phyloP scores from a whole-genome alignment of 2,329 filamentous ascomycete species.

The Byssochlamys sp. region DNA sequence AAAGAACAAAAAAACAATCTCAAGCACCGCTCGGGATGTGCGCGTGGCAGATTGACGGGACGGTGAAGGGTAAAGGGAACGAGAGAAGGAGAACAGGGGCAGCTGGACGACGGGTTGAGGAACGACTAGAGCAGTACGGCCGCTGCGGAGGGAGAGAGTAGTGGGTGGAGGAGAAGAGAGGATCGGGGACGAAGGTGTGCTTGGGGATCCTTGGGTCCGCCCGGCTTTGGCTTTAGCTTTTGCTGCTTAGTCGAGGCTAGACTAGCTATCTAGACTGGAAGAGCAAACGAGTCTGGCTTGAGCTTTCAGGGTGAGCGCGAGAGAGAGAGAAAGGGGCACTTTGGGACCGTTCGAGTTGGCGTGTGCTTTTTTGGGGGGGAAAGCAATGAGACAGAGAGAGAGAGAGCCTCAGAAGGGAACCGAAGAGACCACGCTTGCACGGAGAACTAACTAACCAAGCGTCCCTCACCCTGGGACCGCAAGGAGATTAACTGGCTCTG shows the following conservation, averaged over 20 bases:
- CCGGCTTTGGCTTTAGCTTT: background rate
- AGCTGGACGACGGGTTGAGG: background rate
- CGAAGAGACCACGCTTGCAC: background rate
- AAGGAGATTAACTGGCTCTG: background rate
- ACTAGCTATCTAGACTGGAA: no score
- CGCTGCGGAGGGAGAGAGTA: background rate
- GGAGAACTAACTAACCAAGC: background rate
- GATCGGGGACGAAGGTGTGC: background rate
- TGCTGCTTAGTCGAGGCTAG: no score
- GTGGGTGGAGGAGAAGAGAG: background rate
- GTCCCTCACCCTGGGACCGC: background rate
- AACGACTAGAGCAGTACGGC: background rate
- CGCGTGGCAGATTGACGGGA: background rate
- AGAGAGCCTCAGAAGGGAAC: background rate
- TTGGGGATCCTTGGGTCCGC: background rate
- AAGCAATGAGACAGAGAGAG: background rate
- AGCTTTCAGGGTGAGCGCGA: background rate
- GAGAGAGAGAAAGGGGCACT: background rate
- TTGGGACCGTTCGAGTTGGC: background rate
- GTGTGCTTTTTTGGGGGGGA: background rate
- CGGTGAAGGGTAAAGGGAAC: background rate
- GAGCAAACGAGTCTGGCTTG: background rate
- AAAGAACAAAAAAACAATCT: background rate
- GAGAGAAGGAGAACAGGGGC: background rate
- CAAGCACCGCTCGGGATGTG: background rate